A percentile compares a stretch with the other conserved stretches of the same genome.
Conservation (phyloP, 164 flowering plant species). For the Macadamia integrifolia region DNA sequence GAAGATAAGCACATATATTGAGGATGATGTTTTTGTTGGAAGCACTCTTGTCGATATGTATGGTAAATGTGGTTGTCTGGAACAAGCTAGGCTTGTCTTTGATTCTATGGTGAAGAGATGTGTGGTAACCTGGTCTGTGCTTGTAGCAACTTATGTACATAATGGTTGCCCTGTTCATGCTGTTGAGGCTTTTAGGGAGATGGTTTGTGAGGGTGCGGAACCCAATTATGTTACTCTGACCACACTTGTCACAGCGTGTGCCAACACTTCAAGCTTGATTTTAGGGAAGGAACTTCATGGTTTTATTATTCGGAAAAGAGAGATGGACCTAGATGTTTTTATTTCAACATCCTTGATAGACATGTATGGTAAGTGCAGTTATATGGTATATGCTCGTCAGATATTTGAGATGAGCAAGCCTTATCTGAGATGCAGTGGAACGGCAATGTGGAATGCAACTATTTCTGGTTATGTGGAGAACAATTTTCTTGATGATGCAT, state of each 20-base stretch:
- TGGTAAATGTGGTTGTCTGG: slow-evolving; percentile 13
- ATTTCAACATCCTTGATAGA: slow-evolving; percentile 24
- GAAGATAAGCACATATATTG: slow-evolving; percentile 20
- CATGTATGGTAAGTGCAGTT: slow-evolving; percentile 25
- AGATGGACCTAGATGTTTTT: slow-evolving; percentile 9
- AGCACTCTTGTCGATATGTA: slow-evolving; percentile 20
- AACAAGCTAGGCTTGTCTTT: slow-evolving; percentile 16
- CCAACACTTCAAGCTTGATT: slow-evolving; percentile 12
- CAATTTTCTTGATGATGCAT: slow-evolving; percentile 14
- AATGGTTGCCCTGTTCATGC: slow-evolving; percentile 13
- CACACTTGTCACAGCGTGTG: slow-evolving; percentile 21
- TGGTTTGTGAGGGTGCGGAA: slow-evolving; percentile 11
- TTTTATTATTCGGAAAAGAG: slow-evolving; percentile 16
- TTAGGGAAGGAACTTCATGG: slow-evolving; percentile 25
- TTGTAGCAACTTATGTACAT: slow-evolving; percentile 15
- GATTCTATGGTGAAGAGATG: slow-evolving; percentile 23
- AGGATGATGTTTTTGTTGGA: slow-evolving; percentile 22
- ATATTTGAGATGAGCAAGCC: slow-evolving; percentile 12
- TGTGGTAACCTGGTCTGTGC: slow-evolving; percentile 26
- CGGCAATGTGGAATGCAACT: slow-evolving; percentile 22
- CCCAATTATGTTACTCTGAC: slow-evolving; percentile 26
- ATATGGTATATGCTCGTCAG: slow-evolving; percentile 15
- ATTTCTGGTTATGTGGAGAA: slow-evolving; percentile 17
- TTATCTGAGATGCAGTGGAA: background rate
- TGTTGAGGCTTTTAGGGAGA: slow-evolving; percentile 20